Evolutionary conservation across 2,329 filamentous ascomycete species (phyloP).

Genomic region (Colletotrichum sp.): DNA sequence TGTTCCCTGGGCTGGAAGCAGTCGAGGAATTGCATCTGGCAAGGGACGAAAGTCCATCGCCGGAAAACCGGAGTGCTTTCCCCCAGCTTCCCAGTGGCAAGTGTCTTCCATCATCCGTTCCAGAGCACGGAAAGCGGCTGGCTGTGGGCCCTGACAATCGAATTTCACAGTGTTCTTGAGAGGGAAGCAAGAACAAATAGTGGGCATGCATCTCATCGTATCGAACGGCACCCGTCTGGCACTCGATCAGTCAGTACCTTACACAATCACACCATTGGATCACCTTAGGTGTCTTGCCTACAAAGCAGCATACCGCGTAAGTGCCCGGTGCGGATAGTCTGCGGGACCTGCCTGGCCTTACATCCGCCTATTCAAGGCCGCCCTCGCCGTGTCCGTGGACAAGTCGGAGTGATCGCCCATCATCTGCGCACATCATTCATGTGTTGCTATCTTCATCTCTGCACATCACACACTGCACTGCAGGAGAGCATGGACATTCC

Average conservation of each 20-base stretch:
- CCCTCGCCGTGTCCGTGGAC: background rate
- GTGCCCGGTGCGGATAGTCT: background rate
- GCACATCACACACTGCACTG: background rate
- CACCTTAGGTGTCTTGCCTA: background rate
- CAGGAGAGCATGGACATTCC: background rate
- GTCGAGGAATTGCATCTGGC: background rate
- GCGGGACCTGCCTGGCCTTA: background rate
- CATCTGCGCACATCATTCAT: constrained; percentile 18
- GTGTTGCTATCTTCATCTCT: background rate
- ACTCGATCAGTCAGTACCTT: background rate
- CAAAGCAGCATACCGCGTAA: background rate
- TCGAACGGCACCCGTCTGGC: background rate
- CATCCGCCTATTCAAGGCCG: background rate
- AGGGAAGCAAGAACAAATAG: background rate
- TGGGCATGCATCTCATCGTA: background rate
- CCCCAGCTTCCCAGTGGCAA: background rate
- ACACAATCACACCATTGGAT: background rate
- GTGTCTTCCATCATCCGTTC: background rate
- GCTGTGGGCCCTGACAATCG: background rate
- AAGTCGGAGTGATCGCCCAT: constrained; percentile 7
- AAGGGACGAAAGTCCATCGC: background rate
- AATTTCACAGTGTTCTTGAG: background rate
- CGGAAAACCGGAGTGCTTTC: background rate
- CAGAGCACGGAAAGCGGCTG: background rate
- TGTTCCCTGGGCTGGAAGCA: background rate